Evolutionary conservation across 1,139 yeast species (phyloP), one percentile per base, ranked within the genome.

Genomic region (Meyerozyma elateridarum): DNA sequence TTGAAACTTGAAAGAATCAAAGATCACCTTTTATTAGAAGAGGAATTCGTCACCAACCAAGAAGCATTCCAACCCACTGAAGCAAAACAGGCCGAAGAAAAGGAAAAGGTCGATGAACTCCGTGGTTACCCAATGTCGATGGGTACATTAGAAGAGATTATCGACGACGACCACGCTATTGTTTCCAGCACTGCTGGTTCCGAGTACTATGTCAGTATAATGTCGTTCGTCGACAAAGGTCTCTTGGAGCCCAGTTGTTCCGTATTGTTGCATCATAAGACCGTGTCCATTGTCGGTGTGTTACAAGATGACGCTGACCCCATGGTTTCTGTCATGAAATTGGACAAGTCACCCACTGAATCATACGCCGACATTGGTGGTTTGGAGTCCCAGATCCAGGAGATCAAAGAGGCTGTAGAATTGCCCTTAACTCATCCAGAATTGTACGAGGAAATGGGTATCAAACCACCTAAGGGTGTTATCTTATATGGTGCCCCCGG

Each of bases 401-500:
- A 93, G 61, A 93, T 93, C 48, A 91, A 91, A 61, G 99, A 93
- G 61, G 87, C 96, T 3, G 98, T 93, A 6, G 99, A 93, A 59
- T 72, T 93, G 51, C 99, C 99, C 7, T 71, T 93, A 44, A 89
- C 97, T 14, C 98, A 93, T 59, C 97, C 98, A 1, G 98, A 93
- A 59, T 68, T 93, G 47, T 93, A 91, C 61, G 96, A 93, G 62
- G 97, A 91, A 62, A 91, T 93, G 96, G 99, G 99, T 46, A 91
- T 93, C 55, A 88, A 89, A 52, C 98, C 98, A 6, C 99, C 99
- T 32, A 91, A 91, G 65, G 99, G 99, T 62, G 98, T 93, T 35
- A 89, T 93, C 48, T 71, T 93, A 40, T 93, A 93, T 55, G 99
- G 99, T 48, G 95, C 97, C 0, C 99, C 99, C 20, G 99, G 99